A percentile compares a stretch with the other conserved stretches of the same genome.
These are phyloP conservation scores for Iberis pinnata DNA, from an alignment of 345 rosid genomes.

Conservation along the genomic window DNA sequence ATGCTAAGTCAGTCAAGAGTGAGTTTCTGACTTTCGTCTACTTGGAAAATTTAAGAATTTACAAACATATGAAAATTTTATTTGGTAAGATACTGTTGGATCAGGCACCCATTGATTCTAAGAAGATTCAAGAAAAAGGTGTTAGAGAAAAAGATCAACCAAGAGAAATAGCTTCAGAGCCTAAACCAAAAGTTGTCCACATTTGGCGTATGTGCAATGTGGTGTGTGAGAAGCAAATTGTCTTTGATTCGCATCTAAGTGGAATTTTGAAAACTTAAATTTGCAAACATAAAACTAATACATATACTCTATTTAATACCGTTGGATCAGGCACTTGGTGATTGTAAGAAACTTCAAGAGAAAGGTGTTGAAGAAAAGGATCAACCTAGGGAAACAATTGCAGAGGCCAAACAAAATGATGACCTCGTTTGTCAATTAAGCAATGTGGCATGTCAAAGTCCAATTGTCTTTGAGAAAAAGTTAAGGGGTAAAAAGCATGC, in stretches of 20 bases:
- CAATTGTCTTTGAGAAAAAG: slow-evolving; percentile 11
- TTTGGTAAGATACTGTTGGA: slow-evolving; percentile 32
- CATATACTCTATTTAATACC: too few relatives aligned
- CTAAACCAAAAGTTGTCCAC: too few relatives aligned
- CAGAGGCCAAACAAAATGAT: slow-evolving; percentile 20
- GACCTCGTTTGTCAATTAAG: slow-evolving; percentile 2
- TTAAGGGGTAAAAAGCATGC: slow-evolving; percentile 13
- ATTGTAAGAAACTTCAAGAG: slow-evolving; percentile 44
- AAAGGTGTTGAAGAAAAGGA: too few relatives aligned
- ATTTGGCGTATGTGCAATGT: too few relatives aligned
- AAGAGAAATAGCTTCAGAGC: slow-evolving; percentile 22
- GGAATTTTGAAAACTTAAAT: too few relatives aligned
- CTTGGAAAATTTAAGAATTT: too few relatives aligned
- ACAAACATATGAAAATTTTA: too few relatives aligned
- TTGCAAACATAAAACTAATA: too few relatives aligned
- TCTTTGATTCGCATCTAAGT: too few relatives aligned
- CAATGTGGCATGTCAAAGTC: slow-evolving; percentile 14
- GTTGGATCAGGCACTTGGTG: too few relatives aligned
- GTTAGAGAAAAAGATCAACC: slow-evolving; percentile 36
- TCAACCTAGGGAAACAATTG: slow-evolving; percentile 30
- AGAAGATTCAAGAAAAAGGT: slow-evolving; percentile 45
- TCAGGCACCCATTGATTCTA: slow-evolving; percentile 41
- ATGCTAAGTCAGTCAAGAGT: not conserved
- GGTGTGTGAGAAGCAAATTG: slow-evolving; percentile 30
- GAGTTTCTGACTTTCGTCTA: too few relatives aligned